phyloP scores from a whole-genome alignment of 2,329 filamentous ascomycete species.

The Colletotrichum paranaense region DNA sequence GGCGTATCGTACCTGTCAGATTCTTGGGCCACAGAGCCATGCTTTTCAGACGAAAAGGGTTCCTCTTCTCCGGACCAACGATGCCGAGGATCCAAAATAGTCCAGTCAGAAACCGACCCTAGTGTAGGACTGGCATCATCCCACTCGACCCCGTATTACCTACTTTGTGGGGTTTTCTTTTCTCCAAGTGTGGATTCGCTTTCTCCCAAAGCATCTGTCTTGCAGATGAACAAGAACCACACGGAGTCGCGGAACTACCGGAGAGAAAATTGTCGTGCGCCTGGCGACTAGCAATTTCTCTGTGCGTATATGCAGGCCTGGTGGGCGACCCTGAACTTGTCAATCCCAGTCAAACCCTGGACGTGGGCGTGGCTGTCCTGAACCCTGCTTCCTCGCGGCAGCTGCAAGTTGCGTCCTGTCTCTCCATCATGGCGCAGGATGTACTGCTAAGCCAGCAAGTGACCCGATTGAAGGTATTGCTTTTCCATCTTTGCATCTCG shows the following conservation, averaged over 20 bases:
- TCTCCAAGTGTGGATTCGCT: slow-evolving; percentile 16
- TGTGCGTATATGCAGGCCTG: neutral
- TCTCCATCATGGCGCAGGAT: neutral
- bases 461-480: neutral
- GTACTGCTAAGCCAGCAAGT: neutral
- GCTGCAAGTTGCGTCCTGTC: neutral
- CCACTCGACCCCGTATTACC: neutral
- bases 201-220: neutral
- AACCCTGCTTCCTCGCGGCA: neutral
- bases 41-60: too few relatives aligned
- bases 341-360: neutral
- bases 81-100: too few relatives aligned
- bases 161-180: slow-evolving; percentile 14
- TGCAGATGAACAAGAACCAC: slow-evolving; percentile 11
- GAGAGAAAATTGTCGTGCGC: neutral
- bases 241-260: neutral
- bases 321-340: neutral
- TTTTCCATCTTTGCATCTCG: neutral
- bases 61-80: too few relatives aligned
- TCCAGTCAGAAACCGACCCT: neutral
- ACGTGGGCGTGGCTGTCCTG: neutral
- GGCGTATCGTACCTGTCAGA: neutral
- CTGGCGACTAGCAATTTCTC: neutral
- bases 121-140: neutral
- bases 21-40: neutral